Evolutionary conservation across 495 filamentous ascomycete species (phyloP).

Genomic region (Penicillium diatomitis): DNA sequence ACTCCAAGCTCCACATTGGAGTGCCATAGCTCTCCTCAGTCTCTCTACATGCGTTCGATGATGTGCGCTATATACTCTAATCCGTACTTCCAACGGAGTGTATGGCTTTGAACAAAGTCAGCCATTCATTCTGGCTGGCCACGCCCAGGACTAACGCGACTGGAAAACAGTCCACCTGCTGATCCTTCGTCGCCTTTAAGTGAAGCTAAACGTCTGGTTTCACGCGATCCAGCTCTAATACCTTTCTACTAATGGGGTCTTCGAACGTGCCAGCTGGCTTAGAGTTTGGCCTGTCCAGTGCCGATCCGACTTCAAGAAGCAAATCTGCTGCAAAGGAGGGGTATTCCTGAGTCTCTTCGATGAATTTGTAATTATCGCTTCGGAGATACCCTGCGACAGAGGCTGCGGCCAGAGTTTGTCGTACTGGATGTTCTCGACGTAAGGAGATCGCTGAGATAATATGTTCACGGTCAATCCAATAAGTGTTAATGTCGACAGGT

Average conservation of each 20-base stretch:
- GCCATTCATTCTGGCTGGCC: too few species aligned
- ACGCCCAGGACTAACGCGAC: too few species aligned
- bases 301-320: conserved; percentile 10
- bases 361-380: conserved; percentile 9
- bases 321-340: conserved; percentile 17
- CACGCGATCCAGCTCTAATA: too few species aligned
- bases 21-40: too few species aligned
- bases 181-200: too few species aligned
- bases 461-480: neutral
- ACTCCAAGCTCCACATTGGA: too few species aligned
- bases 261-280: neutral
- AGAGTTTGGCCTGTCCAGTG: neutral
- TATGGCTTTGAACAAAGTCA: too few species aligned
- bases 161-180: too few species aligned
- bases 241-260: neutral
- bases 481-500: neutral
- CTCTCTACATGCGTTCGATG: too few species aligned
- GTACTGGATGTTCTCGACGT: neutral
- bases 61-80: too few species aligned
- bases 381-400: conserved; percentile 12
- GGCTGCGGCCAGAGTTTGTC: conserved; percentile 12
- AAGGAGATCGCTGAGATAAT: neutral
- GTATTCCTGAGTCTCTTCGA: conserved; percentile 5
- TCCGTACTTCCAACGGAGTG: too few species aligned
- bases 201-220: too few species aligned